Conservation (phyloP, 2,329 filamentous ascomycete genomes). For the Xylogone sp. region DNA sequence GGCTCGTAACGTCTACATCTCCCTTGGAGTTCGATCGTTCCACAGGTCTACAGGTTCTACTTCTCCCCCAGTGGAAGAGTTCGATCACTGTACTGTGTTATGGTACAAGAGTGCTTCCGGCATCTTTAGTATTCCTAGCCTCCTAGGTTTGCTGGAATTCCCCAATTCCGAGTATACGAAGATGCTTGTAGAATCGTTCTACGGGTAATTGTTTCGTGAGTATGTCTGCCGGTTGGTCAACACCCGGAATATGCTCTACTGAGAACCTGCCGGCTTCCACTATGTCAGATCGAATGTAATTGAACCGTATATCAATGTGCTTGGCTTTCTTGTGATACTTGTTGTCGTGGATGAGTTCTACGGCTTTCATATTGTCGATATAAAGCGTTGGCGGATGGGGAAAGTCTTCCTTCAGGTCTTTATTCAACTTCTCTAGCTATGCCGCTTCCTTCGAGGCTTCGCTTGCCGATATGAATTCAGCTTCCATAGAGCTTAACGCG, state of each 20-base stretch:
- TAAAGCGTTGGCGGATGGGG: neutral
- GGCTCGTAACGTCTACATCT: neutral
- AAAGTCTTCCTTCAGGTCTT: neutral
- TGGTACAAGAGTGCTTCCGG: neutral
- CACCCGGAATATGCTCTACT: neutral
- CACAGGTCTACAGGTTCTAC: neutral
- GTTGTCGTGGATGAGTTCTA: neutral
- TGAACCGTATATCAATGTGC: conserved; percentile 2
- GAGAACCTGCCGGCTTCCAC: neutral
- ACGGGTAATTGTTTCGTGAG: neutral
- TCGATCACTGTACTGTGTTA: neutral
- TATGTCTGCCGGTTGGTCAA: conserved; percentile 1
- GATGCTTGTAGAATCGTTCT: neutral
- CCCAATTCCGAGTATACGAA: neutral
- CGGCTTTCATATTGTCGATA: neutral
- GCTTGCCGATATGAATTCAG: neutral
- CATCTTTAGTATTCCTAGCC: neutral
- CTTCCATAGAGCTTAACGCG: neutral
- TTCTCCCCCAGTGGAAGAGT: neutral
- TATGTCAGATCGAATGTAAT: neutral
- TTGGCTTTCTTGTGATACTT: conserved; percentile 1
- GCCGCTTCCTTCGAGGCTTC: neutral
- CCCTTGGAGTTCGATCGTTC: neutral
- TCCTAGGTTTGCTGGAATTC: neutral
- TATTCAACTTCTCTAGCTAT: neutral